A percentile compares a stretch with the other conserved stretches of the same genome.
Evolutionary conservation across 2,329 filamentous ascomycete species (phyloP).

Genomic region (Colletotrichum acutatum): DNA sequence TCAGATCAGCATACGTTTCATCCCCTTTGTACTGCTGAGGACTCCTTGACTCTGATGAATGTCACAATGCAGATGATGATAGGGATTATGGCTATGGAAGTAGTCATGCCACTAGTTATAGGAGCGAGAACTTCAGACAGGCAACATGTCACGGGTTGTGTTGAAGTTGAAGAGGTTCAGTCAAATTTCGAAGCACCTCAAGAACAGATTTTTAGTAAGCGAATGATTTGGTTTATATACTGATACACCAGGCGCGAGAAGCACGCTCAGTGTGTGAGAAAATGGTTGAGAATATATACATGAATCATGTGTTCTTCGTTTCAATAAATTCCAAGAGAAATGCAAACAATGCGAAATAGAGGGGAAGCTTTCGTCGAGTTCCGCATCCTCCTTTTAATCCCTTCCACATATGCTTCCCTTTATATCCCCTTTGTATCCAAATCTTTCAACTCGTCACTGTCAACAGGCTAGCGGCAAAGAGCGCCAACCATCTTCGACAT

Average conservation of each 20-base stretch:
- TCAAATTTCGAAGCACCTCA: neutral
- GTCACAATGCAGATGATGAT: too few species aligned
- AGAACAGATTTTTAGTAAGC: neutral
- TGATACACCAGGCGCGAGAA: constrained; percentile 7
- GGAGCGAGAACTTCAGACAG: too few species aligned
- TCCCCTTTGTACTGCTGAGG: too few species aligned
- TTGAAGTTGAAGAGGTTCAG: neutral
- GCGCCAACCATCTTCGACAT: neutral
- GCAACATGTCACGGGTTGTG: too few species aligned
- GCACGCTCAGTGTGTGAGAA: neutral
- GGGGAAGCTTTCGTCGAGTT: neutral
- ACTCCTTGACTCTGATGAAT: too few species aligned
- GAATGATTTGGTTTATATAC: constrained; percentile 35
- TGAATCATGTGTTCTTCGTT: neutral
- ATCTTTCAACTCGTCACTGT: constrained; percentile 8
- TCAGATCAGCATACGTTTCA: too few species aligned
- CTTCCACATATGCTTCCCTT: neutral
- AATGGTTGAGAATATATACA: constrained; percentile 27
- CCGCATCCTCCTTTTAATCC: constrained; percentile 21
- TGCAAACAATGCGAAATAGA: neutral
- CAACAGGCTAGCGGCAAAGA: neutral
- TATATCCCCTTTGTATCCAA: neutral
- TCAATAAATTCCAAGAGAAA: constrained; percentile 7
- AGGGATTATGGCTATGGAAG: too few species aligned
- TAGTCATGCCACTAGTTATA: too few species aligned